Evolutionary conservation across 345 rosid genomes (phyloP), one percentile per base, ranked within the genome.

Genomic region (Eucalyptus viminalis): DNA sequence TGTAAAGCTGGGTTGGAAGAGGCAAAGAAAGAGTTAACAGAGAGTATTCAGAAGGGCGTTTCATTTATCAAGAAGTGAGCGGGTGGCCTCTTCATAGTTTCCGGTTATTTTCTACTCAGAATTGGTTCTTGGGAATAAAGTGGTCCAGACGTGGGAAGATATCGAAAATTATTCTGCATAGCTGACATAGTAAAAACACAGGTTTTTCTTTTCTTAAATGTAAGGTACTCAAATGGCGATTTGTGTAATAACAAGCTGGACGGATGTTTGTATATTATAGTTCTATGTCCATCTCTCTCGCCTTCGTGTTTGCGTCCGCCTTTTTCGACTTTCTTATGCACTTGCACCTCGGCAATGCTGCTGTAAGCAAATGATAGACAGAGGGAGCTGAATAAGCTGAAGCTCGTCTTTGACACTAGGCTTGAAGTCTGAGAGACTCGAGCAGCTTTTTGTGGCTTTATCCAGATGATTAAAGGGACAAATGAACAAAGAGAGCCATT

Each of bases 11-110:
- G 50, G 0, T 49, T 49, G 50, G 50, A 0, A 49, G 0, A 49
- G 50, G 50, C 50, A 49, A 49, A 49, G 50, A 49, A 49, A 49
- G 50, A 49, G 50, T 0, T 49, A 49, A 14, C 50, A 49, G 49
- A 12, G 15, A 97, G 98, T 93, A 97, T 96, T 90, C 92, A 93
- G 88, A 97, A 97, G 93, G 99, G 98, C 19, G 89, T 97, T 86
- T 86, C 96, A 67, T 96, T 95, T 88, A 90, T 92, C 91, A 93
- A 91, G 92, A 97, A 96, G 89, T 96, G 90, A 95, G 54, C 56
- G 80, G 90, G 12, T 67, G 80, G 6, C 11, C 22, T 31, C 11
- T 67, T 31, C 40, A 31, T 67, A 31, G 22, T 67, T 15, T n/a
- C 12, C 3, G 22, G 11, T 31, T 15, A 4, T 67, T 67, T 67